A percentile compares a stretch with the other conserved stretches of the same genome.
Evolutionary conservation across 176 grass and related monocot species (phyloP).

Genomic region (Alloteropsis semialata): DNA sequence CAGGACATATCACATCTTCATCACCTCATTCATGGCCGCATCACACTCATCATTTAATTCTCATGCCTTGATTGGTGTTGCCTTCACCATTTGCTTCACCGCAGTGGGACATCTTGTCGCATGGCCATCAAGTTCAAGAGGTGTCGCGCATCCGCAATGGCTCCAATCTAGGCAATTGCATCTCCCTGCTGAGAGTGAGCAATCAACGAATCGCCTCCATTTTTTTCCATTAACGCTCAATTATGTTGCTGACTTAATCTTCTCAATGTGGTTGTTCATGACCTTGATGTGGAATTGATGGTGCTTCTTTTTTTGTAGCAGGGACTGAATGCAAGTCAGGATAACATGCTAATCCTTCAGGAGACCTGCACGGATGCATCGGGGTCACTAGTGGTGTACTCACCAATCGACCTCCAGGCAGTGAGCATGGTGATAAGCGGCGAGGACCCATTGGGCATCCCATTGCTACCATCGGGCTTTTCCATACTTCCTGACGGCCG

Average conservation of each 20-base stretch:
- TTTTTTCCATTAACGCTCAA: no score
- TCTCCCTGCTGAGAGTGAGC: conserved; percentile 75
- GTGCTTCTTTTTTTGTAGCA: not conserved
- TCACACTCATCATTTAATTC: not conserved
- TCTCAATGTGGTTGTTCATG: not conserved
- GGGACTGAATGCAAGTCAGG: conserved; percentile 62
- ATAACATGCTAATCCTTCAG: conserved; percentile 87
- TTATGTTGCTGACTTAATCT: no score
- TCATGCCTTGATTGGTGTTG: not conserved
- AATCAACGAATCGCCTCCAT: not conserved
- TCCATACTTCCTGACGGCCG: conserved; percentile 53
- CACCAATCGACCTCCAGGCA: conserved; percentile 66
- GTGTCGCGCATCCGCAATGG: conserved; percentile 73
- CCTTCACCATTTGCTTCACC: not conserved
- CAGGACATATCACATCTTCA: not conserved
- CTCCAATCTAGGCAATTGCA: conserved; percentile 80
- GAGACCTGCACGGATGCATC: conserved; percentile 89
- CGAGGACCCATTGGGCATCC: conserved; percentile 69
- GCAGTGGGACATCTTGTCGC: conserved; percentile 90
- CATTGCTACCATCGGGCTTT: conserved; percentile 79
- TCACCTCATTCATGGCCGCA: not conserved
- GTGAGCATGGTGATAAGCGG: conserved; percentile 93
- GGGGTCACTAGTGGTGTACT: conserved; percentile 70
- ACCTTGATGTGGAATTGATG: not conserved
- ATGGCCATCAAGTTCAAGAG: conserved; percentile 70